Conservation (phyloP, 139 green algal species). For the Chlamydomonas sp. region DNA sequence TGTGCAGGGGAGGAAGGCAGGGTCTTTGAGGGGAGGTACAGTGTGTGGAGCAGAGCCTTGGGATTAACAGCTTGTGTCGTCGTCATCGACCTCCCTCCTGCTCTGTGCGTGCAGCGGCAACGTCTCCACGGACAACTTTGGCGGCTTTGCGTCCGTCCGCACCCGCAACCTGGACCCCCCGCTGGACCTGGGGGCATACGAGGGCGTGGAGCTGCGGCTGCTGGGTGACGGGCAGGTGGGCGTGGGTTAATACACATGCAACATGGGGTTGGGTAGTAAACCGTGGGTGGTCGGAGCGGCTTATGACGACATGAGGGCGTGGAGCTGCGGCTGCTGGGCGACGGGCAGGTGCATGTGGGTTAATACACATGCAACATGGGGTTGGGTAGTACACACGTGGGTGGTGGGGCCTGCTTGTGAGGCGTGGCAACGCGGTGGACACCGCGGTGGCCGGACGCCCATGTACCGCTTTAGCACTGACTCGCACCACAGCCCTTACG, state of each 20-base stretch:
- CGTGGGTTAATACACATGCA: neutral
- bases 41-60: neutral
- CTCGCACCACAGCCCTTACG: too few species aligned
- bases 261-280: too few species aligned
- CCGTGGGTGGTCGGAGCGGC: too few species aligned
- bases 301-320: slow-evolving; percentile 70
- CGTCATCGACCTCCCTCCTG: too few species aligned
- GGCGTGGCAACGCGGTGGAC: too few species aligned
- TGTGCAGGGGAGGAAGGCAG: neutral
- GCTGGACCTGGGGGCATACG: slow-evolving; percentile 79
- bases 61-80: neutral
- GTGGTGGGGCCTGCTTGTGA: too few species aligned
- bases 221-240: slow-evolving; percentile 41
- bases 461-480: too few species aligned
- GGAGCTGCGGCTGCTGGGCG: slow-evolving; percentile 53
- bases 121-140: slow-evolving; percentile 87
- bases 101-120: slow-evolving; percentile 59
- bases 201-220: slow-evolving; percentile 74
- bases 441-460: too few species aligned
- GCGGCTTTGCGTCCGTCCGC: slow-evolving; percentile 90
- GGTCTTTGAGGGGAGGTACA: neutral
- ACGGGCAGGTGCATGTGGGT: slow-evolving; percentile 29
- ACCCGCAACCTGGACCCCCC: slow-evolving; percentile 85
- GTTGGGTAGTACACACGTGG: too few species aligned
- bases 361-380: neutral